These are phyloP conservation scores for Kwoniella dejecticola DNA, from an alignment of 768 basidiomycete genomes.

Conservation along the genomic window DNA sequence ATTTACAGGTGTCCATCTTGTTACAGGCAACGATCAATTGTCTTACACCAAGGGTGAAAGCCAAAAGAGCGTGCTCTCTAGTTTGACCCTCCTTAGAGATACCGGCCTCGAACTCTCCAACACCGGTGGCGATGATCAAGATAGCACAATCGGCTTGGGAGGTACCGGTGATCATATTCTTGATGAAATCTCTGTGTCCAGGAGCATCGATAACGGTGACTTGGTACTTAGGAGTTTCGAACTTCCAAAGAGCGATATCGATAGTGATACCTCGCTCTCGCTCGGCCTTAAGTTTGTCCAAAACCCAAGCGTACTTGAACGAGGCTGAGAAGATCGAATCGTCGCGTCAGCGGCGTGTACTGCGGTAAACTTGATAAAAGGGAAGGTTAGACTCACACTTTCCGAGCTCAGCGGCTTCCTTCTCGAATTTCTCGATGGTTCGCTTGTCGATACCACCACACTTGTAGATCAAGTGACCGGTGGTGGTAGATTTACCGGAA, in stretches of 20 bases:
- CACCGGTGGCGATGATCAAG: constrained; percentile 98
- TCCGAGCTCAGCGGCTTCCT: constrained; percentile 99
- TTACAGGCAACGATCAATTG: constrained; percentile 92
- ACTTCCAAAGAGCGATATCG: constrained; percentile 99
- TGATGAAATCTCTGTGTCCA: constrained; percentile 97
- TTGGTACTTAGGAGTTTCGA: constrained; percentile 97
- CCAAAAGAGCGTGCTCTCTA: constrained; percentile 99
- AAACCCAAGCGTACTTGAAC: constrained; percentile 84
- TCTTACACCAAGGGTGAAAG: constrained; percentile 99
- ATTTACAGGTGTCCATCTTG: constrained; percentile 99
- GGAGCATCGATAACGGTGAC: constrained; percentile 96
- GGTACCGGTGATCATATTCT: constrained; percentile 99
- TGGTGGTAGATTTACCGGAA: constrained; percentile 99
- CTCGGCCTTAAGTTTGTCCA: constrained; percentile 99
- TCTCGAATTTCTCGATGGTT: constrained; percentile 85
- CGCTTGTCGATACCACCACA: constrained; percentile 99
- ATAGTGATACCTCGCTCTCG: constrained; percentile 99
- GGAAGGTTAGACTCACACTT: constrained; percentile 88
- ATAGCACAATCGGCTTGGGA: constrained; percentile 99
- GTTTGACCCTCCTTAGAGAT: constrained; percentile 99
- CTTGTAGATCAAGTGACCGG: constrained; percentile 99
- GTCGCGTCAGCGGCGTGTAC: neutral
- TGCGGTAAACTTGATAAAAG: constrained; percentile 12
- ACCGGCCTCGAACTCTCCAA: constrained; percentile 99
- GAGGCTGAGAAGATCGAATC: constrained; percentile 39